These are phyloP conservation scores for Psilocybe tampanensis DNA, from an alignment of 768 basidiomycete genomes.

Conservation along the genomic window DNA sequence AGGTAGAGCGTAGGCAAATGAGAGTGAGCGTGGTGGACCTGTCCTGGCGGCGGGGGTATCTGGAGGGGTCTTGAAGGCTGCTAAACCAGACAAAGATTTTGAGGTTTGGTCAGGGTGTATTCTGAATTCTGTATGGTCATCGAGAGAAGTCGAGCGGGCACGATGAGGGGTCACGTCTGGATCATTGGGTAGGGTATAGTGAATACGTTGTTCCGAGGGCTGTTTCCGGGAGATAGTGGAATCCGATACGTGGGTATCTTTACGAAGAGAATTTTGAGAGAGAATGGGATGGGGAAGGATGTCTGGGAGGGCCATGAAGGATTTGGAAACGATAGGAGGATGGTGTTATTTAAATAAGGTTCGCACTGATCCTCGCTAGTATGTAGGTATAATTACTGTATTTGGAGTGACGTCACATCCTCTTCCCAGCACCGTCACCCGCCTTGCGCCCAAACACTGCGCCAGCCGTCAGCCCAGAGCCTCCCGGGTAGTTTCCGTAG, in stretches of 20 bases:
- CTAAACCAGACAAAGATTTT: constrained; percentile 21
- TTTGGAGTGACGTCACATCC: constrained; percentile 9
- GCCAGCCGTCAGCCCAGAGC: constrained; percentile 65
- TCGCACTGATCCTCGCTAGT: too few species aligned
- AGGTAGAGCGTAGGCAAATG: constrained; percentile 60
- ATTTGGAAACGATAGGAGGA: too few species aligned
- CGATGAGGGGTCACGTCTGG: constrained; percentile 6
- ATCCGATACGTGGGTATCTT: constrained; percentile 18
- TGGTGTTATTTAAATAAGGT: neutral
- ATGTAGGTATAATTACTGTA: constrained; percentile 17
- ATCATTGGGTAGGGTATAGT: neutral
- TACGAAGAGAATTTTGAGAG: neutral
- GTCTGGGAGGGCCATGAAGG: constrained; percentile 29
- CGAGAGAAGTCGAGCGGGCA: neutral
- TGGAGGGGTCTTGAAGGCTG: constrained; percentile 31
- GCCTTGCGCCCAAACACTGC: constrained; percentile 67
- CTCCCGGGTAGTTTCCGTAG: constrained; percentile 69
- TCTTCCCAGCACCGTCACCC: constrained; percentile 45
- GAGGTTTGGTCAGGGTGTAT: constrained; percentile 15
- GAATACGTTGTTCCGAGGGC: neutral
- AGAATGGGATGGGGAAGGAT: constrained; percentile 20
- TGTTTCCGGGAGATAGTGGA: constrained; percentile 13
- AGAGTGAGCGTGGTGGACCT: constrained; percentile 74
- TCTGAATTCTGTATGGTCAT: constrained; percentile 9
- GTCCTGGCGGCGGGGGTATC: constrained; percentile 66